phyloP scores from a whole-genome alignment of 2,329 filamentous ascomycete species.

The Ustulina deusta region DNA sequence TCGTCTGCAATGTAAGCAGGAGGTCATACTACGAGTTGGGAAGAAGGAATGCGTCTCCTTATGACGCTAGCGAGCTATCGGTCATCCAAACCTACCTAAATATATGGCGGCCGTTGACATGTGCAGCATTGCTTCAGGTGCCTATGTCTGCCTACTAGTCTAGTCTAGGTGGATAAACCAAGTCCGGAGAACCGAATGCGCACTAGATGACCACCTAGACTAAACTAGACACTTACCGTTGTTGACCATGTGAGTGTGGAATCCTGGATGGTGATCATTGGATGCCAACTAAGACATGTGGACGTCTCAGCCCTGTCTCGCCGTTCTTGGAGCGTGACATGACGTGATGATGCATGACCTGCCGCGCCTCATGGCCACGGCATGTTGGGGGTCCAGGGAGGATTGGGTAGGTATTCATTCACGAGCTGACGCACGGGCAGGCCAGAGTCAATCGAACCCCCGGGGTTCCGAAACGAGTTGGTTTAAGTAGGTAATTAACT shows the following conservation, averaged over 20 bases:
- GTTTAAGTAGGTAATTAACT: not conserved
- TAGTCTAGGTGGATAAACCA: not conserved
- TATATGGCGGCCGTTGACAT: too few species aligned
- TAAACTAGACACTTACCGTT: not conserved
- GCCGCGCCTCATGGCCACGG: constrained; percentile 19
- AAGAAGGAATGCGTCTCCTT: too few species aligned
- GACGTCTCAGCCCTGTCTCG: constrained; percentile 30
- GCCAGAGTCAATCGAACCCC: constrained; percentile 4
- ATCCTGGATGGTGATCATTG: constrained; percentile 16
- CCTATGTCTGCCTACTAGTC: too few species aligned
- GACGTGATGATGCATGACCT: constrained; percentile 19
- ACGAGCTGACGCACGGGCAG: constrained; percentile 18
- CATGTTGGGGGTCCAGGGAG: not conserved
- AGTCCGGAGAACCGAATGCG: not conserved
- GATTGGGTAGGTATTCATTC: constrained; percentile 1
- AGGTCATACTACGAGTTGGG: too few species aligned
- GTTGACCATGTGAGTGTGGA: not conserved
- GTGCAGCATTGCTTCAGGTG: too few species aligned
- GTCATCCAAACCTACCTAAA: too few species aligned
- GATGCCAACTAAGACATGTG: not conserved
- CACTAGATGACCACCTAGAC: not conserved
- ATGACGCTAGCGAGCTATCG: too few species aligned
- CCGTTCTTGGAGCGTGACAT: constrained; percentile 21
- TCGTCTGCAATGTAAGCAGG: too few species aligned
- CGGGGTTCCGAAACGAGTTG: not conserved